Percentiles rank a stretch among this genome's conserved stretches.
Conservation (phyloP, 352 stramenopile genomes). For the Plasmopara viticola region DNA sequence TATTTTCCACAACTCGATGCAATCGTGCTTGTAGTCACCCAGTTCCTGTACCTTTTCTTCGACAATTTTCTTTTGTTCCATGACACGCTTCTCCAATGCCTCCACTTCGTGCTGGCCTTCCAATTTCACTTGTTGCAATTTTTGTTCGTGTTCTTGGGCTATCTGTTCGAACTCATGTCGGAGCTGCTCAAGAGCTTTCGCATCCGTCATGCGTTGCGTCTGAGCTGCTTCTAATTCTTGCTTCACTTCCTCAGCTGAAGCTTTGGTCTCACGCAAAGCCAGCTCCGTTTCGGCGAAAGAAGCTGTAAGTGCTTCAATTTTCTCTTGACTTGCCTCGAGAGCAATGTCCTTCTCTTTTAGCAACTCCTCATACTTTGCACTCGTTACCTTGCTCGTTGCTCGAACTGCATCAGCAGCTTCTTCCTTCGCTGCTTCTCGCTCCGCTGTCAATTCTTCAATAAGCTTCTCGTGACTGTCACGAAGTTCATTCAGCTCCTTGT, state of each 20-base stretch:
- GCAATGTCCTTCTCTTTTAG: constrained; percentile 31
- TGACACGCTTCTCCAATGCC: constrained; percentile 15
- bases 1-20: constrained; percentile 65
- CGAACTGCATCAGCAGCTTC: constrained; percentile 27
- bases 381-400: constrained; percentile 24
- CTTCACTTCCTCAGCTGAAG: constrained; percentile 9
- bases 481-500: constrained; percentile 31
- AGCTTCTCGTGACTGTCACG: constrained; percentile 36
- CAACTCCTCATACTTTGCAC: constrained; percentile 24
- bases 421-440: constrained; percentile 32
- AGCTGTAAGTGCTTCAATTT: constrained; percentile 22
- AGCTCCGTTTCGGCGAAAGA: constrained; percentile 30
- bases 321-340: constrained; percentile 10
- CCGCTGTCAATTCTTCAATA: constrained; percentile 27
- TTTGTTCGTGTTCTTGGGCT: constrained; percentile 15
- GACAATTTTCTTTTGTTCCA: constrained; percentile 22
- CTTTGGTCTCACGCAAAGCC: constrained; percentile 20
- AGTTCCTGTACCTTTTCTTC: constrained; percentile 44
- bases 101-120: constrained; percentile 17
- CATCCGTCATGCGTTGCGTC: constrained; percentile 13
- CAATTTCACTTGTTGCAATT: constrained; percentile 14
- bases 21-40: constrained; percentile 79
- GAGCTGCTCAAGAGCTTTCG: constrained; percentile 14
- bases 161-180: constrained; percentile 16
- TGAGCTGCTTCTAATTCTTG: constrained; percentile 27